Evolutionary conservation across 2,329 filamentous ascomycete species (phyloP).

Genomic region (Paecilomyces sp.): DNA sequence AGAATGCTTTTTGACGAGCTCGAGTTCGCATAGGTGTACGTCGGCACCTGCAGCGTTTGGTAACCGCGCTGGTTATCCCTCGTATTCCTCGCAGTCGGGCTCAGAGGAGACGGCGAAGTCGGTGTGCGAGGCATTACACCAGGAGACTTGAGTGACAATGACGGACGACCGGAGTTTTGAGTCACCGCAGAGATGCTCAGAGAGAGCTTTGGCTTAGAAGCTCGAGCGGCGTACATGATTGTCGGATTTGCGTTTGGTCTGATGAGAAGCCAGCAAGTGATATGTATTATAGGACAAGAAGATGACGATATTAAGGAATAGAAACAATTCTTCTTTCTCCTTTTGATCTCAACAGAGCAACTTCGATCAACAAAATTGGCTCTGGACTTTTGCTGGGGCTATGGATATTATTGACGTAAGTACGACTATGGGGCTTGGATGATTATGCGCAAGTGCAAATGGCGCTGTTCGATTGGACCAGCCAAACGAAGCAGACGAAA

Average conservation of each 20-base stretch:
- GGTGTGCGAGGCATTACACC: slow-evolving; percentile 34
- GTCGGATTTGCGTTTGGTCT: neutral
- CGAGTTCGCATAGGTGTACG: slow-evolving; percentile 37
- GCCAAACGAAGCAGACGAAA: slow-evolving; percentile 33
- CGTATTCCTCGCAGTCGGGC: slow-evolving; percentile 34
- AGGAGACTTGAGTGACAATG: slow-evolving; percentile 39
- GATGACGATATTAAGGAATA: slow-evolving; percentile 1
- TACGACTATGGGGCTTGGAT: slow-evolving; percentile 13
- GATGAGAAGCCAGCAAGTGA: neutral
- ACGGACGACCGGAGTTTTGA: slow-evolving; percentile 25
- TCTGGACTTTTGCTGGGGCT: slow-evolving; percentile 11
- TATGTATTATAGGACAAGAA: slow-evolving; percentile 5
- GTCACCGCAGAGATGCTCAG: slow-evolving; percentile 35
- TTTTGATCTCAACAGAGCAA: slow-evolving; percentile 3
- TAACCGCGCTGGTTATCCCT: slow-evolving; percentile 29
- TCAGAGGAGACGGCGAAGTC: slow-evolving; percentile 35
- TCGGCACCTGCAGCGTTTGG: slow-evolving; percentile 32
- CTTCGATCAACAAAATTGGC: slow-evolving; percentile 31
- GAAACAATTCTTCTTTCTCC: slow-evolving; percentile 4
- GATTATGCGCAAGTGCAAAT: slow-evolving; percentile 10
- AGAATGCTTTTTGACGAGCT: slow-evolving; percentile 42
- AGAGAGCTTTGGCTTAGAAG: slow-evolving; percentile 40
- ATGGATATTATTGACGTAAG: slow-evolving; percentile 17
- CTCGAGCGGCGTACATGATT: slow-evolving; percentile 32
- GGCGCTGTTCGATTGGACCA: slow-evolving; percentile 33